Percentiles rank a stretch among this genome's conserved stretches.
These are phyloP conservation scores for Rhynchospora tenuis DNA, from an alignment of 176 grass and related monocot species.

Conservation along the genomic window DNA sequence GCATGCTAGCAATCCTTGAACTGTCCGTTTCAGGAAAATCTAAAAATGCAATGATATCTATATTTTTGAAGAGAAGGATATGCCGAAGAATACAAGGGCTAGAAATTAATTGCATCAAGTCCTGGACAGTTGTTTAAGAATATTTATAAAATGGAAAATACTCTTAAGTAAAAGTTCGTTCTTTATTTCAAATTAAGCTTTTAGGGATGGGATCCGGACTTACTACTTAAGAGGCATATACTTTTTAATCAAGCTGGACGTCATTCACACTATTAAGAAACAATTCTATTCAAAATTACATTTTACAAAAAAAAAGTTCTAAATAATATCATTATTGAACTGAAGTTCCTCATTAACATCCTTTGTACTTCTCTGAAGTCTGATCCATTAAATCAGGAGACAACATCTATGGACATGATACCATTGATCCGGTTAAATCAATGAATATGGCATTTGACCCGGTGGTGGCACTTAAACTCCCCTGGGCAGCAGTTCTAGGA, in stretches of 20 bases:
- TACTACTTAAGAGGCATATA: neutral
- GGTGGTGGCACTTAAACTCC: slow-evolving; percentile 55
- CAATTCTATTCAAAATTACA: neutral
- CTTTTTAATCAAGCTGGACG: neutral
- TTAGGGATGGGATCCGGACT: too few species aligned
- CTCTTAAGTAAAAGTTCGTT: too few species aligned
- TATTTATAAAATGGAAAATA: too few species aligned
- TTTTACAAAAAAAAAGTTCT: neutral
- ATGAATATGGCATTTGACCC: slow-evolving; percentile 79
- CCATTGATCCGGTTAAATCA: slow-evolving; percentile 63
- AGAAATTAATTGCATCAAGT: too few species aligned
- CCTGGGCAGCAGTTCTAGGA: slow-evolving; percentile 85
- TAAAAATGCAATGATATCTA: too few species aligned
- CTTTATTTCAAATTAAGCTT: too few species aligned
- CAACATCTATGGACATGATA: slow-evolving; percentile 70
- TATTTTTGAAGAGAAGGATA: too few species aligned
- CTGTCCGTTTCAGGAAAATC: too few species aligned
- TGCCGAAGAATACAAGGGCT: too few species aligned
- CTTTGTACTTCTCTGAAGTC: neutral
- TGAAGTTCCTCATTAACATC: neutral
- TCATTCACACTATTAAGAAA: neutral
- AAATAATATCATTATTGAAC: neutral
- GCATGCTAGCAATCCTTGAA: too few species aligned
- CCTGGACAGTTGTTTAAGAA: too few species aligned
- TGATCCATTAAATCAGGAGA: slow-evolving; percentile 51